Conservation (phyloP, 257 asterid species). For the Nyctanthes arbortristis region DNA sequence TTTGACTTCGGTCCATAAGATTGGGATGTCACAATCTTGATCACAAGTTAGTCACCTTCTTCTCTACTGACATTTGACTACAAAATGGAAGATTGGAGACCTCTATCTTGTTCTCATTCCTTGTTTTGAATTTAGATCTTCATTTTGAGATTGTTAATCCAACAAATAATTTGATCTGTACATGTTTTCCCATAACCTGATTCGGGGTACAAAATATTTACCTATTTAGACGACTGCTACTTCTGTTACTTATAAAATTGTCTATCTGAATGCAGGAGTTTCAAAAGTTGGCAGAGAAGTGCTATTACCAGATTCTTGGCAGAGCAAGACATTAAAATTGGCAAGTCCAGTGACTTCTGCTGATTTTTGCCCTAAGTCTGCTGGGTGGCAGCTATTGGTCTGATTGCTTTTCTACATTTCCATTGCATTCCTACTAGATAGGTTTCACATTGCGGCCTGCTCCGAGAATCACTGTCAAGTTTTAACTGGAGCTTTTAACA, state of each 20-base stretch:
- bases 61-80: neutral
- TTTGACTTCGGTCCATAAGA: too few species aligned
- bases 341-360: slow-evolving; percentile 38
- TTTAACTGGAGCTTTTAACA: too few species aligned
- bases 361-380: slow-evolving; percentile 4
- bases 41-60: slow-evolving; percentile 28
- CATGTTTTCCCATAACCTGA: too few species aligned
- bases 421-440: neutral
- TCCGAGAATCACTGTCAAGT: too few species aligned
- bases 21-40: too few species aligned
- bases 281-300: slow-evolving; percentile 45
- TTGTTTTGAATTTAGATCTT: neutral
- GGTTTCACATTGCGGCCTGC: too few species aligned
- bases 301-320: slow-evolving; percentile 28
- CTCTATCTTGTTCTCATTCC: neutral
- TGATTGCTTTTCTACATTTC: neutral
- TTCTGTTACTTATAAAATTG: neutral
- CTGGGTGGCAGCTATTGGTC: neutral
- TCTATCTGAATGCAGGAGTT: slow-evolving; percentile 29
- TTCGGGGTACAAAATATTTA: too few species aligned
- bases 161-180: neutral
- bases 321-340: slow-evolving; percentile 33
- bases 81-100: neutral
- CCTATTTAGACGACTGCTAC: neutral
- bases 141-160: neutral